Base-by-base conservation (phyloP, 257 asterid species). In the Petunia axillaris region DNA sequence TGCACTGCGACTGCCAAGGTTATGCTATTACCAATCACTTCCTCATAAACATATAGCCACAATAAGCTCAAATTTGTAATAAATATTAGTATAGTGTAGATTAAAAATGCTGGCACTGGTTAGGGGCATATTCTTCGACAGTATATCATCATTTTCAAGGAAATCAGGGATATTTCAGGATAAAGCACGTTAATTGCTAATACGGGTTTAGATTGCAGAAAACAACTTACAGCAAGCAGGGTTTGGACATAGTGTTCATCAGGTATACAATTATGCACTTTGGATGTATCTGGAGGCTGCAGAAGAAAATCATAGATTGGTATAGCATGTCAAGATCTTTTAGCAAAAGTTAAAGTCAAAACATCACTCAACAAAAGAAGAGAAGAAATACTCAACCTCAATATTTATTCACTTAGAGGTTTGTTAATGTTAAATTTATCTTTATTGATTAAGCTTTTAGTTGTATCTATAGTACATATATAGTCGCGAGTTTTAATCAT, bases 191-290 rank as follows among this genome's bases (percentile, higher is more conserved):
- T 25, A 71, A 44, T 48, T 50, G 59, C 16, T 35, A 50, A 48
- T 43, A 71, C 44, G 1, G 6, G 41, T 50, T 67, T 48, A 48
- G 77, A 71, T 48, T 44, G 50, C 60, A 50, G 5, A 11, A 59
- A 77, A 68, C 38, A 83, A 84, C 98, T 86, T 89, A 94, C 99
- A 50, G 97, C 86, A 73, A 96, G 93, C 87, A 96, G 88, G 78
- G 99, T 96, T 82, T 88, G 98, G 83, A 96, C 97, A 84, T 96
- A 96, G 81, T 96, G 99, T 90, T 96, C 99, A 86, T 96, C 99
- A 36, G 99, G 98, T 91, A 96, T 90, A 78, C 99, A 96, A 83
- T 96, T 94, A 85, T 96, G 99, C 87, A 93, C 97, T 84, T 89
- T 89, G 14, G 93, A 91, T 74, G 84, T 79, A 46, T 89, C 93